These are phyloP conservation scores for Geotrichum cucujoidarum DNA, from an alignment of 1,139 yeast genomes.

Conservation along the genomic window DNA sequence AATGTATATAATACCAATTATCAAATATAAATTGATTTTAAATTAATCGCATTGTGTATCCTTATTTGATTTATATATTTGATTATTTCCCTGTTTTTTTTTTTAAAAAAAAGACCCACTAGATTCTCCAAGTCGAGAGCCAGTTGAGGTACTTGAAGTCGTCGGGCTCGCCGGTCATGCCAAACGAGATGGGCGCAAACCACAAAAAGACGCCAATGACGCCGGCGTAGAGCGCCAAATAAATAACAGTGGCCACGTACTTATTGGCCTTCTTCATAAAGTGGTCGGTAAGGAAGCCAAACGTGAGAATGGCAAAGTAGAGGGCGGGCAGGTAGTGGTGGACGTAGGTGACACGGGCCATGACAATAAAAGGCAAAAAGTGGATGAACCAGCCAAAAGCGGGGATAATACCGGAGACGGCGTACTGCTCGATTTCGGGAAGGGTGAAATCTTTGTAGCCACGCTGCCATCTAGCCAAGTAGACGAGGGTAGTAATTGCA, in stretches of 20 bases:
- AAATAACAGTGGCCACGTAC: slow-evolving; percentile 31
- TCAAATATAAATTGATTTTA: background rate
- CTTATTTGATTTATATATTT: background rate
- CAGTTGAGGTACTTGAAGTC: slow-evolving; percentile 70
- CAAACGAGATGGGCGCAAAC: slow-evolving; percentile 77
- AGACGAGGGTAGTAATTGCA: slow-evolving; percentile 50
- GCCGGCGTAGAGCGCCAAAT: slow-evolving; percentile 45
- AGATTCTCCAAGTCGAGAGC: slow-evolving; percentile 69
- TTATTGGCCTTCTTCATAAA: slow-evolving; percentile 39
- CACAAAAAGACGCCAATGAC: slow-evolving; percentile 66
- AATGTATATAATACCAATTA: background rate
- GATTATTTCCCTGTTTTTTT: background rate
- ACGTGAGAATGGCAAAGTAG: slow-evolving; percentile 85
- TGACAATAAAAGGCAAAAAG: slow-evolving; percentile 79
- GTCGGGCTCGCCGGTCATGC: slow-evolving; percentile 77
- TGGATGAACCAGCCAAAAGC: slow-evolving; percentile 95
- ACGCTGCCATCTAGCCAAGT: slow-evolving; percentile 89
- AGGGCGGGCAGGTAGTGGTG: slow-evolving; percentile 97
- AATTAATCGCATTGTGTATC: background rate
- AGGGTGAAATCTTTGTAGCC: slow-evolving; percentile 66
- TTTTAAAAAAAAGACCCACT: slow-evolving; percentile 1
- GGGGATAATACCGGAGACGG: slow-evolving; percentile 85
- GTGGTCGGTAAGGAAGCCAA: slow-evolving; percentile 69
- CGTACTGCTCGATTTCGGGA: slow-evolving; percentile 40
- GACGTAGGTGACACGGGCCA: slow-evolving; percentile 96